Base-by-base conservation (phyloP, 1,139 yeast genomes). In the Arxiozyma heterogenica region DNA sequence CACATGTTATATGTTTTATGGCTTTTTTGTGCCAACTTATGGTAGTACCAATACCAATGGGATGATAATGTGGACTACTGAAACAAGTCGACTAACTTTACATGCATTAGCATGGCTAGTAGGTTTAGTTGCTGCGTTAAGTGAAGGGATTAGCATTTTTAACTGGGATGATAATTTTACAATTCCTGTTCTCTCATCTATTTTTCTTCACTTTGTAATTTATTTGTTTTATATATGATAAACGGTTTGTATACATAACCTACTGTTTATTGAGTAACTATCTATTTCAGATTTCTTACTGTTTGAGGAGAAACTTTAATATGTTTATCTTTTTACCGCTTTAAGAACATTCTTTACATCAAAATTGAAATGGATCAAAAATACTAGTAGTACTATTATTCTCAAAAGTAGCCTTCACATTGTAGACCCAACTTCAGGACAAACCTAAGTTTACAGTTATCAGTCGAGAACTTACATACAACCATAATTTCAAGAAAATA, bases 151-250 rank as follows among this genome's bases (percentile, higher is more conserved):
- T 51, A 87, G 84, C 62, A 56, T 90, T 39, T 82, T 78, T 59
- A 82, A 81, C 45, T 72, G 89, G 70, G 98, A 93, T 69, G 99
- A 93, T 68, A 93, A 93, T 69, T 80, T 94, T 64, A 90, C 98
- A 51, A 91, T 93, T 56, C 98, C 98, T 3, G 89, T 88, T 0
- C 68, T 90, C 50, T 83, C 95, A 46, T 86, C 94, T 9, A 68
- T 77, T 15, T 80, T 85, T 61, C 74, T 90, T 57, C 76, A 75
- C 63, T 70, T 69, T 34, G 73, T 79, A 21, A 77, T 82, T 45
- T 49, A 49, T 42, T 42, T 30, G 22, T 49, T 49, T 30, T 23
- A 41, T 11, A 25, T 41, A 43, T 42, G 43, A 22, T 21, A 5
- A n/a, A 5, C 5, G 8, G 30, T 27, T 27, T 27, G 8, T 8